Base-by-base conservation (phyloP, 495 filamentous ascomycete species). In the Penicillium antarcticum region DNA sequence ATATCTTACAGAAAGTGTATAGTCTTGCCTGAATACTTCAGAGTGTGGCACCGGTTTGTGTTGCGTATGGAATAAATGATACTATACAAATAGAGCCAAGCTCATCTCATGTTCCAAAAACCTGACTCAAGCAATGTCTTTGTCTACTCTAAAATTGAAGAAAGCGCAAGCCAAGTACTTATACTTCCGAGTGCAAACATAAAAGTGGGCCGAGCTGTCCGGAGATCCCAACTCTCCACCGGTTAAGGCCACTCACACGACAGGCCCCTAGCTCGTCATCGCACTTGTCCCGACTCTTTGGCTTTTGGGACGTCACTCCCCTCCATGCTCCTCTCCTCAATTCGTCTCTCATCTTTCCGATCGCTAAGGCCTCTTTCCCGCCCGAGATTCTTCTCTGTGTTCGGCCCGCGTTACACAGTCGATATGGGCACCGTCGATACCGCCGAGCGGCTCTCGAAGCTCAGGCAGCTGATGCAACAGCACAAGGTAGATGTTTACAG, bases 401-500 rank as follows among this genome's bases (percentile, higher is more conserved):
- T 70, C 34, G 58, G 63, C 40, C 61, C 62, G 32, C 70, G 62
- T 24, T 70, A 64, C 54, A 56, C 67, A 35, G 52, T 77, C 73
- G 82, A 88, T 13, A 97, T 96, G 90, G 89, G 82, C 66, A 86
- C 81, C 34, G 87, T 97, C 55, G 74, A 95, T 70, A 96, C 92
- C 16, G 85, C 83, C 42, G 75, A 83, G 46, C 87, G 92, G 52
- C 79, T 99, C 56, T 66, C 81, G 52, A 76, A 79, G 64, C 77
- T 99, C 58, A 81, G 95, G 63, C 75, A 87, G 63, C 75, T 97
- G 61, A 99, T 99, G 95, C 86, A 84, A 71, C 76, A 90, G 68
- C 74, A 86, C 58, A 86, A 89, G 49, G 78, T 99, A 36, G 92
- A 97, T 70, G 79, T 97, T 49, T 99, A 99, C 74, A 88, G 95